These are phyloP conservation scores for Bondarzewia mesenterica DNA, from an alignment of 1,284 basidiomycete genomes.

Conservation along the genomic window DNA sequence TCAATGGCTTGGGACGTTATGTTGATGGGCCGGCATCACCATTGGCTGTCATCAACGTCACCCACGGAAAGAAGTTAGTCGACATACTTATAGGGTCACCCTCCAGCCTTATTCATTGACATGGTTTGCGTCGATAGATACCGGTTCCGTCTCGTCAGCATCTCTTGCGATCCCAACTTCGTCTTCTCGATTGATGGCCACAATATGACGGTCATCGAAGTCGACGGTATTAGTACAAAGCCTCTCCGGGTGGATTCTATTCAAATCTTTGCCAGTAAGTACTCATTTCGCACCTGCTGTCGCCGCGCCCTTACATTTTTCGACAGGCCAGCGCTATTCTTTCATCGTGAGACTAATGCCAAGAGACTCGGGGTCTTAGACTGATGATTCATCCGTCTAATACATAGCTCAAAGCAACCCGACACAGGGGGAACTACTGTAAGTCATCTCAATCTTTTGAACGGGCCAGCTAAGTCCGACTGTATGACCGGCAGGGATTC, in stretches of 20 bases:
- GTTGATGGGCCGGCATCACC: slow-evolving; percentile 22
- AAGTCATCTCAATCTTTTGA: neutral
- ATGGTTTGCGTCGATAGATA: slow-evolving; percentile 17
- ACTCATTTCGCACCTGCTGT: neutral
- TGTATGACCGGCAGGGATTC: slow-evolving; percentile 14
- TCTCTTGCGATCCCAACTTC: slow-evolving; percentile 25
- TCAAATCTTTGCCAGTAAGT: slow-evolving; percentile 27
- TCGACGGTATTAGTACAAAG: slow-evolving; percentile 35
- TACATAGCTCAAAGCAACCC: slow-evolving; percentile 26
- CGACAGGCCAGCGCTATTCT: slow-evolving; percentile 27
- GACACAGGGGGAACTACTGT: slow-evolving; percentile 35
- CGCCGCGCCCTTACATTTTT: neutral
- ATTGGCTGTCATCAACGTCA: slow-evolving; percentile 27
- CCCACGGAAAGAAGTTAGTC: slow-evolving; percentile 22
- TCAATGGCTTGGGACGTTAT: slow-evolving; percentile 42
- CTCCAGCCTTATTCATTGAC: neutral
- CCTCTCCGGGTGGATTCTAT: slow-evolving; percentile 33
- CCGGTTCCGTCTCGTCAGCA: slow-evolving; percentile 26
- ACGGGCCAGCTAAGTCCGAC: neutral
- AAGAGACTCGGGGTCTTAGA: too few relatives aligned
- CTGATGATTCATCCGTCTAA: neutral
- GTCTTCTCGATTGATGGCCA: slow-evolving; percentile 40
- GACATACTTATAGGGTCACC: neutral
- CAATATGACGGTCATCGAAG: slow-evolving; percentile 42
- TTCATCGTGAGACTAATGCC: slow-evolving; percentile 18